Conservation (phyloP, 2,329 filamentous ascomycete genomes). For the Arthrinium phaeospermum region DNA sequence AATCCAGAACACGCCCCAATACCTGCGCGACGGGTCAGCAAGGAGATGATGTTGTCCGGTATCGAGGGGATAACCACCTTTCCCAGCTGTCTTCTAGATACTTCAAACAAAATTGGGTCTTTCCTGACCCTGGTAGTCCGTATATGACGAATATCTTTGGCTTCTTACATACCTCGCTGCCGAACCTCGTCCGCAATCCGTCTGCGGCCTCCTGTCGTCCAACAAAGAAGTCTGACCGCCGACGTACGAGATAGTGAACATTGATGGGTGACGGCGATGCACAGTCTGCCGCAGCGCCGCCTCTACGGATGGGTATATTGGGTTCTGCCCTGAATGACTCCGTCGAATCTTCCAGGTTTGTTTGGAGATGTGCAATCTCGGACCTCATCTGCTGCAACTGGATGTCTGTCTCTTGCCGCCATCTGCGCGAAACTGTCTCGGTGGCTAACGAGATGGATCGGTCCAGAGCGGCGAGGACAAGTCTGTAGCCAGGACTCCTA, state of each 20-base stretch:
- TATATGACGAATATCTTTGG: slow-evolving; percentile 26
- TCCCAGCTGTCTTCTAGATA: slow-evolving; percentile 23
- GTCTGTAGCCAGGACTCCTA: background rate
- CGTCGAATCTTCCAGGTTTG: background rate
- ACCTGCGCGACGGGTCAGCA: too few relatives aligned
- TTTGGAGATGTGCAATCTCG: background rate
- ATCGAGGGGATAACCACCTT: slow-evolving; percentile 21
- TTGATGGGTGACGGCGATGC: slow-evolving; percentile 18
- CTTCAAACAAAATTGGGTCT: slow-evolving; percentile 24
- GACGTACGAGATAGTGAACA: slow-evolving; percentile 23
- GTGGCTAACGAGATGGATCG: background rate
- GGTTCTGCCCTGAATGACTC: too few relatives aligned
- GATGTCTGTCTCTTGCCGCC: background rate
- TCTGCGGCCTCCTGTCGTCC: slow-evolving; percentile 4
- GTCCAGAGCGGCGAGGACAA: background rate
- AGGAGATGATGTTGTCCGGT: too few relatives aligned
- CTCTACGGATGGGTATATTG: too few relatives aligned
- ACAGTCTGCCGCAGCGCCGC: too few relatives aligned
- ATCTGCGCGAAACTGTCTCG: background rate
- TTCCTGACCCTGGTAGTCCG: slow-evolving; percentile 23
- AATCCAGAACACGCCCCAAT: slow-evolving; percentile 26
- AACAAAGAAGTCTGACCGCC: slow-evolving; percentile 25
- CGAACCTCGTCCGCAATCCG: background rate
- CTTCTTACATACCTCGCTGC: background rate
- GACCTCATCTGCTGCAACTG: background rate